Evolutionary conservation across 352 stramenopile genomes (phyloP), one percentile per base, ranked within the genome.

Genomic region (Phytophthora meadii): DNA sequence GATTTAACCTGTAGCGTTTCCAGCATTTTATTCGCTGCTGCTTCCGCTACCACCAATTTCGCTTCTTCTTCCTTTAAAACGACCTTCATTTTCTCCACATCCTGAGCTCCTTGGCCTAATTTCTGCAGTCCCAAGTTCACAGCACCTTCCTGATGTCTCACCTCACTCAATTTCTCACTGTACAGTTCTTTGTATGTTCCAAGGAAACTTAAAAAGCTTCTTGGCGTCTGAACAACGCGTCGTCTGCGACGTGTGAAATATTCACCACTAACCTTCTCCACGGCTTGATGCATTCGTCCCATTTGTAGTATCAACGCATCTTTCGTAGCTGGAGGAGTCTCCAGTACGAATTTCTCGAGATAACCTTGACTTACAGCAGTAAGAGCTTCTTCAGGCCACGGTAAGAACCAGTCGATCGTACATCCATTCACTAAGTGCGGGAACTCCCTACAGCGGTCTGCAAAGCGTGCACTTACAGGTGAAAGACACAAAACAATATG

Each of bases 81-180:
- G 0, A 93, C 50, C 54, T 97, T 97, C 92, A 98, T 98, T 11
- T 81, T 81, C 61, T 97, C 89, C 1, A 97, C 92, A 47, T 97
- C 90, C 15, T 94, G 76, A 2, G 85, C 89, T 27, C 89, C 91
- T 45, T 97, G 86, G 1, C 89, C 72, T 22, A 98, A 75, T 58
- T 97, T 97, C 50, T 95, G 86, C 2, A 98, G 75, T 0, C 92
- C 92, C 11, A 97, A 77, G 46, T 92, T 88, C 12, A 98, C 91
- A 10, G 85, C 70, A 45, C 74, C 89, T 50, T 93, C 87, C 44
- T 95, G 95, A 22, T 76, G 71, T 12, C 90, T 72, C 17, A 97
- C 89, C 54, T 97, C 86, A 7, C 46, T 49, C 4, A 94, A 57
- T 54, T 97, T 97, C 19, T 84, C 72, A 1, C 49, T 65, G 48